Evolutionary conservation across 805 yeast genomes (phyloP), one percentile per base, ranked within the genome.

Genomic region (Hanseniaspora hatyaiensis): DNA sequence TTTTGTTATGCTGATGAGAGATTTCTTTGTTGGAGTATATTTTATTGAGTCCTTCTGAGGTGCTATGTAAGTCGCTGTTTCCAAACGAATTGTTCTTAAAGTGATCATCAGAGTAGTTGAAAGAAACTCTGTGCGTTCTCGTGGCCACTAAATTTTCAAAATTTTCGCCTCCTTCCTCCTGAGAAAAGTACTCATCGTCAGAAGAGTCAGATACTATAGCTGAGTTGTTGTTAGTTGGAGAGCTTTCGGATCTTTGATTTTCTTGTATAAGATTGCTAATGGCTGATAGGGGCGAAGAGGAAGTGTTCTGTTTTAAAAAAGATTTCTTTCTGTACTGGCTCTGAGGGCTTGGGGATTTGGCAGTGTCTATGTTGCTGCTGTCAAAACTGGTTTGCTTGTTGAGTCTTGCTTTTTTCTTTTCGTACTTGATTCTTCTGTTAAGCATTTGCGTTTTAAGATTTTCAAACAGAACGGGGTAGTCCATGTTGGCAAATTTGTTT

Each of bases 51-150:
- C n/a, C n/a, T n/a, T n/a, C n/a, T n/a, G n/a, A n/a, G n/a, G n/a
- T n/a, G n/a, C n/a, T n/a, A n/a, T n/a, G n/a, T n/a, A n/a, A n/a
- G n/a, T n/a, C n/a, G n/a, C n/a, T n/a, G n/a, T n/a, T n/a, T n/a
- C n/a, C n/a, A n/a, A n/a, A n/a, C n/a, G n/a, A n/a, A n/a, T n/a
- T n/a, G n/a, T n/a, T n/a, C n/a, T n/a, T n/a, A n/a, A n/a, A n/a
- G n/a, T 24, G 23, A 13, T 45, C 49, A 23, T 45, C 49, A 29
- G 42, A 23, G 19, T 37, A 16, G 23, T 5, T 37, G 8, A 45
- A 20, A 6, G 49, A 45, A 3, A 45, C 31, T 45, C 49, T 45
- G n/a, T 45, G 49, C 9, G 49, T 19, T 45, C 49, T 45, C n/a
- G 40, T 11, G 13, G 37, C 16, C 15, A 40, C 1, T 16, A 34